A percentile compares a stretch with the other conserved stretches of the same genome.
phyloP scores from a whole-genome alignment of 225 moss, liverwort and hornwort species.

The Bryum argenteum region DNA sequence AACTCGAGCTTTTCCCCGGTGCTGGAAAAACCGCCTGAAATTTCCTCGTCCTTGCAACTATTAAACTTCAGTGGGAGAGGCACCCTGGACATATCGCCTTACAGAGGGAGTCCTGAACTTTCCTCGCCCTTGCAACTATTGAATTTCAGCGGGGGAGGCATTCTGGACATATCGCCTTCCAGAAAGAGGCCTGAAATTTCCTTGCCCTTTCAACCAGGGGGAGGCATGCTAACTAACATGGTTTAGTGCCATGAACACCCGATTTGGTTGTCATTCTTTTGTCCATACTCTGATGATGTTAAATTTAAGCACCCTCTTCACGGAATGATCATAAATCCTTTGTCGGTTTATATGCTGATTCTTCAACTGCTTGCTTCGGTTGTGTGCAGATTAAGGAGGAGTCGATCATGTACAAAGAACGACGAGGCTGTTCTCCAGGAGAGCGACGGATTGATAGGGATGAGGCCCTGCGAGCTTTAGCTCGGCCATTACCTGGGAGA shows the following conservation, averaged over 20 bases:
- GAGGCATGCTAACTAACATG: constrained; percentile 32
- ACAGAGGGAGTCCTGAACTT: too few species aligned
- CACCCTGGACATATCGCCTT: too few species aligned
- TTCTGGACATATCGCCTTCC: too few species aligned
- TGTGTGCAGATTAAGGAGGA: constrained; percentile 37
- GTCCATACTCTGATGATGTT: background rate
- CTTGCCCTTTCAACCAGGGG: too few species aligned
- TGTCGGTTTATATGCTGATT: background rate
- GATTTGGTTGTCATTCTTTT: too few species aligned
- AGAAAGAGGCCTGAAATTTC: too few species aligned
- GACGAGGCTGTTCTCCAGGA: constrained; percentile 23
- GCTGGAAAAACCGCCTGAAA: constrained; percentile 14
- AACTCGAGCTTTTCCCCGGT: background rate
- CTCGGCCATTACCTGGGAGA: constrained; percentile 27
- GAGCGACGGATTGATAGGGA: constrained; percentile 28
- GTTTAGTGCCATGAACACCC: constrained; percentile 6
- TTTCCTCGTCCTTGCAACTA: constrained; percentile 18
- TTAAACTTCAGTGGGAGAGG: constrained; percentile 1
- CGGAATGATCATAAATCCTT: background rate
- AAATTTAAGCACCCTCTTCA: background rate
- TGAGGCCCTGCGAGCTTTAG: constrained; percentile 41
- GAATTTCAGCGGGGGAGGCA: constrained; percentile 1
- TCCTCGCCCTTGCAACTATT: background rate
- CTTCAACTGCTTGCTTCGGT: constrained; percentile 13
- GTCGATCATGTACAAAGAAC: constrained; percentile 21